Conservation (phyloP, 2,329 filamentous ascomycete genomes). For the Cytospora mali region DNA sequence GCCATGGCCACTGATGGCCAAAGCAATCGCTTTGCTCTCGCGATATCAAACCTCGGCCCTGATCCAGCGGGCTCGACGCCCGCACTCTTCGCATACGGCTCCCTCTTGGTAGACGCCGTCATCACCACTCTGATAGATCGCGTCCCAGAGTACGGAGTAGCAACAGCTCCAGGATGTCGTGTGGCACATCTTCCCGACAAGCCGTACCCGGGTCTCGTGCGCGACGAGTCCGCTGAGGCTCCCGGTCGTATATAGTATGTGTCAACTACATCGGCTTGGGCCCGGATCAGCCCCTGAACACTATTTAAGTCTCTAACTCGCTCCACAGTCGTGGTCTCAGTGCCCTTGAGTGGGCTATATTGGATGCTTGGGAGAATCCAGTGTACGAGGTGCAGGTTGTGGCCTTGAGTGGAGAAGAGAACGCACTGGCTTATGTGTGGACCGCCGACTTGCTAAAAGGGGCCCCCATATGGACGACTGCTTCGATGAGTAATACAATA, state of each 20-base stretch:
- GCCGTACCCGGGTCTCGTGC: slow-evolving; percentile 28
- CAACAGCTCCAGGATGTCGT: slow-evolving; percentile 24
- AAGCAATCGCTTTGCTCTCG: slow-evolving; percentile 13
- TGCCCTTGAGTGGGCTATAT: slow-evolving; percentile 19
- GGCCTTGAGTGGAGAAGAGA: slow-evolving; percentile 4
- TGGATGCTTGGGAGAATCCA: slow-evolving; percentile 28
- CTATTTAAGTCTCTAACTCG: background rate
- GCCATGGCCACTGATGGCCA: slow-evolving; percentile 4
- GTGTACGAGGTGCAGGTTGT: slow-evolving; percentile 23
- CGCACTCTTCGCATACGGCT: slow-evolving; percentile 26
- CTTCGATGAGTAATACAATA: background rate
- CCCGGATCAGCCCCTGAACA: background rate
- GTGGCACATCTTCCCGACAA: slow-evolving; percentile 22
- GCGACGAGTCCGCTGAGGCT: slow-evolving; percentile 11
- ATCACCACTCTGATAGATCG: slow-evolving; percentile 26
- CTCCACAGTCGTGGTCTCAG: background rate
- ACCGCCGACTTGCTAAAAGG: background rate
- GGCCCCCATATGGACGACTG: background rate
- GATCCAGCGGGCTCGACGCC: slow-evolving; percentile 10
- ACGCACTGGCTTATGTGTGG: slow-evolving; percentile 15
- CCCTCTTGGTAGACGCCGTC: slow-evolving; percentile 24
- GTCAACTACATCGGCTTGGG: background rate
- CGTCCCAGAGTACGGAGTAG: slow-evolving; percentile 14
- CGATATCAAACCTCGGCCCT: slow-evolving; percentile 4
- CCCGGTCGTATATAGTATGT: slow-evolving; percentile 24